Evolutionary conservation across 1,284 basidiomycete species (phyloP).

Genomic region (Marasmius oreades): DNA sequence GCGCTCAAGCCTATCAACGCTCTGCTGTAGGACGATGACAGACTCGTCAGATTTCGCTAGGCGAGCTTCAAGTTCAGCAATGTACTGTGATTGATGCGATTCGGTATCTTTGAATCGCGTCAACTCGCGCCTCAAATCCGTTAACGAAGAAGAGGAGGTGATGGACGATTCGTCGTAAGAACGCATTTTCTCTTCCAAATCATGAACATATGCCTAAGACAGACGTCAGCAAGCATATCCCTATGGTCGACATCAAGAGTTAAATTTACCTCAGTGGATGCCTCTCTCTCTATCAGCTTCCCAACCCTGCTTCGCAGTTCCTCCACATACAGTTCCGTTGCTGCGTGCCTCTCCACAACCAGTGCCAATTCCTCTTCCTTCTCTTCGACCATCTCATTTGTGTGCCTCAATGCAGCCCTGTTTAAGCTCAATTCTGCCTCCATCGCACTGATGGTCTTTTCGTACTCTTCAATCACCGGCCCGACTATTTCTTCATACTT

Average conservation of each 20-base stretch:
- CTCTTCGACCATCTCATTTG: conserved; percentile 89
- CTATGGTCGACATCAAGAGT: conserved; percentile 2
- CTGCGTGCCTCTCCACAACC: conserved; percentile 64
- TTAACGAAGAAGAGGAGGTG: conserved; percentile 72
- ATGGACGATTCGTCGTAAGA: conserved; percentile 75
- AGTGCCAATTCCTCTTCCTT: conserved; percentile 76
- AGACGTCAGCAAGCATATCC: not conserved
- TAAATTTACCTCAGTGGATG: conserved; percentile 76
- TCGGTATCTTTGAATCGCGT: conserved; percentile 76
- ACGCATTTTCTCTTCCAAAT: conserved; percentile 89
- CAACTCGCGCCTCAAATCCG: conserved; percentile 83
- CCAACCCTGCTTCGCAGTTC: conserved; percentile 79
- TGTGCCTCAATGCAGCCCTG: conserved; percentile 83
- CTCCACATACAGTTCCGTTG: conserved; percentile 82
- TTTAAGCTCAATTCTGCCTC: conserved; percentile 93
- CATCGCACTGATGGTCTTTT: conserved; percentile 94
- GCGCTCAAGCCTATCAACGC: conserved; percentile 74
- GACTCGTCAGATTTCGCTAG: conserved; percentile 80
- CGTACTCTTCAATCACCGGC: conserved; percentile 97
- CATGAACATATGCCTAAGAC: conserved; percentile 82
- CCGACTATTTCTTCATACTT: conserved; percentile 97
- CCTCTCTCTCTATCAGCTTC: conserved; percentile 86
- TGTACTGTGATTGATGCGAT: conserved; percentile 72
- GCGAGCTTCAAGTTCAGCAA: conserved; percentile 85
- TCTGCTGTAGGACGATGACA: conserved; percentile 61